Evolutionary conservation across 2,329 filamentous ascomycete species (phyloP), one percentile per base, ranked within the genome.

Genomic region (Aspergillus ustus): DNA sequence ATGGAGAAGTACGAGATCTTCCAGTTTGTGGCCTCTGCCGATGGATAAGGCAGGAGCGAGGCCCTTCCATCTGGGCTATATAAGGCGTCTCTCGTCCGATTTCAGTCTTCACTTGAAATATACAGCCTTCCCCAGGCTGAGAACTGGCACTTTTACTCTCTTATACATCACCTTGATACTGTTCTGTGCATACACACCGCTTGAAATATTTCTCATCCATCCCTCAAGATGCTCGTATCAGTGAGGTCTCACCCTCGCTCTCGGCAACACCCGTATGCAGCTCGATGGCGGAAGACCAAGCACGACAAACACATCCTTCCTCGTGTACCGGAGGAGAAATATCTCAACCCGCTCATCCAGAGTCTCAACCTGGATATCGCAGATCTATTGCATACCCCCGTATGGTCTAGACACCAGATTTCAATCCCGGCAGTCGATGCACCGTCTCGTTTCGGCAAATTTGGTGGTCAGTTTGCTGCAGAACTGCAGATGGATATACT

Each of bases 401-500:
- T 49, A 44, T 52, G 56, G 57, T 57, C 66, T 57, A 69, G 63
- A 55, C 58, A 54, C 40, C 49, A 45, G 8, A 19, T 52, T 9
- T 29, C 43, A 15, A 53, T 63, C 29, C 61, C 61, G 3, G 28
- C 53, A 29, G 40, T 57, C 13, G 46, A 60, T 34, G 25, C 48
- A 11, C 57, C 61, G 2, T 53, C 61, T 31, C 48, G 66, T 29
- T 72, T 70, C 57, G 70, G 70, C 34, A 45, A 60, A 15, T 72
- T 67, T 37, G 70, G 70, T 45, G 70, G 70, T 60, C 67, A 65
- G 59, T 72, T 71, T 43, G 69, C 66, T 28, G 67, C 70, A 48
- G 70, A 72, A 67, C 67, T 70, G 2, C 68, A 72, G 40, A 70
- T 72, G 61, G 65, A 63, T 19, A 67, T 70, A 55, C 62, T 72